Percentiles rank a stretch among this genome's conserved stretches.
phyloP scores from a whole-genome alignment of 345 rosid species.

The Schrenkiella parvula region DNA sequence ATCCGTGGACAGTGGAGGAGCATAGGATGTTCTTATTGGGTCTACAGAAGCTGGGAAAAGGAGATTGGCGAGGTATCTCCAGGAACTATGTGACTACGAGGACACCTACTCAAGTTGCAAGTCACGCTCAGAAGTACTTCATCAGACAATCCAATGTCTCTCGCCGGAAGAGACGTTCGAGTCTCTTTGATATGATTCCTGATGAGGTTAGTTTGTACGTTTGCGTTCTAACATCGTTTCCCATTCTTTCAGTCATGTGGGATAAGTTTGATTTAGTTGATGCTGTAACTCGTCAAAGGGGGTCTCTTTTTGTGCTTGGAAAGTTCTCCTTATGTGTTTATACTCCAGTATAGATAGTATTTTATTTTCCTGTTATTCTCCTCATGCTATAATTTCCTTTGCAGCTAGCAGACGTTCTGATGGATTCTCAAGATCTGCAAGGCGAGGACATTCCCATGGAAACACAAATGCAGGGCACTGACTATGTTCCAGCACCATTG shows the following conservation, averaged over 20 bases:
- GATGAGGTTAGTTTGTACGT: conserved; percentile 53
- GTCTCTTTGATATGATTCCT: conserved; percentile 83
- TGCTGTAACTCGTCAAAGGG: not conserved
- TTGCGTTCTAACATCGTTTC: not conserved
- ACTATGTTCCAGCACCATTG: conserved; percentile 44
- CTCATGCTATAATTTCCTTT: not conserved
- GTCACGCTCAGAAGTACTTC: conserved; percentile 94
- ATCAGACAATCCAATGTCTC: conserved; percentile 72
- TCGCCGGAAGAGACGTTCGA: conserved; percentile 90
- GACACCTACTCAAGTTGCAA: conserved; percentile 96
- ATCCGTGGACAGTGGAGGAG: conserved; percentile 94
- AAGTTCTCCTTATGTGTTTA: not conserved
- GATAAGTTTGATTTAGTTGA: not conserved
- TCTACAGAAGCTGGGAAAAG: conserved; percentile 84
- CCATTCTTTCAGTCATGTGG: not conserved
- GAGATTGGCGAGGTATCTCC: conserved; percentile 98
- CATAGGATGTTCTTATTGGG: conserved; percentile 88
- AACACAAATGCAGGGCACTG: conserved; percentile 34
- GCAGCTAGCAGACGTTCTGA: conserved; percentile 37
- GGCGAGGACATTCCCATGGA: conserved; percentile 36
- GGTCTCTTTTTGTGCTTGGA: not conserved
- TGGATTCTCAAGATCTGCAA: conserved; percentile 53
- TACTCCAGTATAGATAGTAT: not conserved
- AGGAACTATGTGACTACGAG: conserved; percentile 71
- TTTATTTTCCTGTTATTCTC: not conserved